Percentiles rank a stretch among this genome's conserved stretches.
Evolutionary conservation across 176 grass and related monocot genomes (phyloP).

Genomic region (Puya raimondii): DNA sequence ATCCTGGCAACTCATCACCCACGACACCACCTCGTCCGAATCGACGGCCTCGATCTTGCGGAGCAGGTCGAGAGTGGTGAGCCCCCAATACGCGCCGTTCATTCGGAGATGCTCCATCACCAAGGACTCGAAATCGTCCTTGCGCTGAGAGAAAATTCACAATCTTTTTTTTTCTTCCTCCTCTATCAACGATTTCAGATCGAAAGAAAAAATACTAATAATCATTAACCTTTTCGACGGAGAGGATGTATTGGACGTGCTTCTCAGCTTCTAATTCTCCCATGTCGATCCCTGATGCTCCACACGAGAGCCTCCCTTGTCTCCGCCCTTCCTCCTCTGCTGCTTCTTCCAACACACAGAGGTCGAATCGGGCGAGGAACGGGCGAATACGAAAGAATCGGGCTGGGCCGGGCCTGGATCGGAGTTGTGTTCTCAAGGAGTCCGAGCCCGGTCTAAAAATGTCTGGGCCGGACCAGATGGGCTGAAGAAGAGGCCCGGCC

Average conservation of each 20-base stretch:
- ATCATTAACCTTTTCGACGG: conserved; percentile 61
- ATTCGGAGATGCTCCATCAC: conserved; percentile 79
- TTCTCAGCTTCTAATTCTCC: conserved; percentile 50
- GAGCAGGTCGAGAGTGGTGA: conserved; percentile 80
- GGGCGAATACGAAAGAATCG: too few relatives aligned
- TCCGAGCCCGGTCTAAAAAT: too few relatives aligned
- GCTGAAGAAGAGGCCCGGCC: too few relatives aligned
- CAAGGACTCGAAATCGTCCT: conserved; percentile 77
- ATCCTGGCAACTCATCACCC: conserved; percentile 78
- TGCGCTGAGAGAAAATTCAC: conserved; percentile 27
- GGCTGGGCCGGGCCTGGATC: not conserved
- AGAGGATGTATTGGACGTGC: conserved; percentile 77
- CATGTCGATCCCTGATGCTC: not conserved
- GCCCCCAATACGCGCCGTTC: conserved; percentile 90
- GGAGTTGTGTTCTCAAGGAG: not conserved
- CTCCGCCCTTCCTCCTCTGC: not conserved
- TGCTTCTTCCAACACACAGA: not conserved
- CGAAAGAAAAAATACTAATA: too few relatives aligned
- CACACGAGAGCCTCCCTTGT: conserved; percentile 8
- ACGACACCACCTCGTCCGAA: conserved; percentile 50
- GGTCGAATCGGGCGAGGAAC: too few relatives aligned
- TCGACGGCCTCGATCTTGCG: conserved; percentile 63
- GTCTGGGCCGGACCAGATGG: too few relatives aligned
- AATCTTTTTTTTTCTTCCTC: not conserved
- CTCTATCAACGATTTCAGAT: not conserved